phyloP scores from a whole-genome alignment of 371 early-diverging fungal species.

The Conidiobolus incongruus region DNA sequence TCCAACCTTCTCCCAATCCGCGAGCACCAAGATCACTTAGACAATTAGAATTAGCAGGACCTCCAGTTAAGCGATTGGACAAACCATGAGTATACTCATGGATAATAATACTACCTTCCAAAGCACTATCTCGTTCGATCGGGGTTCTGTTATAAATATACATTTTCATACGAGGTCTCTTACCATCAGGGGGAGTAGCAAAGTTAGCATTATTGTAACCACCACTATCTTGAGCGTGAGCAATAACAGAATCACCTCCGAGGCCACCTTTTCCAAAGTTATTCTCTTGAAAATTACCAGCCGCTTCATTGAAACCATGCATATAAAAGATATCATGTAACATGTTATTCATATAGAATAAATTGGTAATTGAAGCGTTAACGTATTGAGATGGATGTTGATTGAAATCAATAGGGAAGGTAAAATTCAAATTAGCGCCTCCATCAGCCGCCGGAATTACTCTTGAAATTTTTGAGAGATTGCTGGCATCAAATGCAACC shows the following conservation, averaged over 20 bases:
- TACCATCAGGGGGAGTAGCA: constrained; percentile 91
- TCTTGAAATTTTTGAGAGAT: constrained; percentile 26
- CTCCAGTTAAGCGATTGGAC: constrained; percentile 78
- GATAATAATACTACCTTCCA: constrained; percentile 78
- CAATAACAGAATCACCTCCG: constrained; percentile 74
- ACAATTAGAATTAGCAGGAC: constrained; percentile 76
- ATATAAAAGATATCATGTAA: no score
- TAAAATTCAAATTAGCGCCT: constrained; percentile 33
- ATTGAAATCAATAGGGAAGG: constrained; percentile 44
- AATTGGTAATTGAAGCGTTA: no score
- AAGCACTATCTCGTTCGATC: constrained; percentile 75
- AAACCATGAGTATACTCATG: constrained; percentile 89
- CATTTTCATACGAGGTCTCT: constrained; percentile 78
- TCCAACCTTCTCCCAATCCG: constrained; percentile 95
- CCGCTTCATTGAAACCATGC: no score
- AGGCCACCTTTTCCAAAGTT: no score
- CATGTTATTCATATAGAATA: no score
- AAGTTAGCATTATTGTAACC: constrained; percentile 88
- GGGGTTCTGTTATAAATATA: constrained; percentile 57
- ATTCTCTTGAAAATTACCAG: no score
- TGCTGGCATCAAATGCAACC: constrained; percentile 34
- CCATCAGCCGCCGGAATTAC: constrained; percentile 53
- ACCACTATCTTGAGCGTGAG: constrained; percentile 86
- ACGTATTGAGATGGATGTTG: constrained; percentile 45
- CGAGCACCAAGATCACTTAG: constrained; percentile 87